phyloP scores from a whole-genome alignment of 805 yeast species.

The Wickerhamiella galacta region DNA sequence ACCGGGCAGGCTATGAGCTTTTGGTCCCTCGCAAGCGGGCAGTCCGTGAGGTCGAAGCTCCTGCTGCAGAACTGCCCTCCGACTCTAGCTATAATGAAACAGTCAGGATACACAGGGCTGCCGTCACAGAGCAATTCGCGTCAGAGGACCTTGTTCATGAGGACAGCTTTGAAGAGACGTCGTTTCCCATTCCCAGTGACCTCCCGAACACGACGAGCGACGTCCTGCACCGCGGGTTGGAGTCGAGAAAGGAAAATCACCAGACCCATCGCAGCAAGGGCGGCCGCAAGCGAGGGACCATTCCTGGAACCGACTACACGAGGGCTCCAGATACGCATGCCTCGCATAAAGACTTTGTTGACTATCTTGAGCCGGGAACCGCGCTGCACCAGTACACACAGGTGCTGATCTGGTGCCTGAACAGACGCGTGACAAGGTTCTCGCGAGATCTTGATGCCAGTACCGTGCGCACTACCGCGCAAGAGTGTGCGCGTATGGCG shows the following conservation, averaged over 20 bases:
- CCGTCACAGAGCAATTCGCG: no score
- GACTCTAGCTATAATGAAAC: no score
- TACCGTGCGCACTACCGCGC: not conserved
- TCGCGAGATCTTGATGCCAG: not conserved
- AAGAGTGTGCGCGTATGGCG: not conserved
- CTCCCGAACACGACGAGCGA: not conserved
- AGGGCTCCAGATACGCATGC: not conserved
- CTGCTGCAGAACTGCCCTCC: no score
- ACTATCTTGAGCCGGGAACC: not conserved
- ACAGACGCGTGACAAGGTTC: not conserved
- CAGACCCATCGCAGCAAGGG: not conserved
- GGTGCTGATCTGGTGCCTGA: slow-evolving; percentile 4
- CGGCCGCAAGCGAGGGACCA: not conserved
- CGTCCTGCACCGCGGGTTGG: not conserved
- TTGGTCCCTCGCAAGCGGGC: no score
- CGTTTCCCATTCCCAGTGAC: no score
- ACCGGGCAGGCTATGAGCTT: no score
- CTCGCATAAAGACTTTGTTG: not conserved
- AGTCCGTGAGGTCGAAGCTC: no score
- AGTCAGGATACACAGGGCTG: no score
- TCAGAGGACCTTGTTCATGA: no score
- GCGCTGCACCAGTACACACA: slow-evolving; percentile 5
- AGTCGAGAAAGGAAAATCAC: not conserved
- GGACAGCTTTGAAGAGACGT: no score
- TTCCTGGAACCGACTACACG: slow-evolving; percentile 2